A percentile compares a stretch with the other conserved stretches of the same genome.
phyloP scores from a whole-genome alignment of 345 rosid genomes.

The Dimocarpus longan region DNA sequence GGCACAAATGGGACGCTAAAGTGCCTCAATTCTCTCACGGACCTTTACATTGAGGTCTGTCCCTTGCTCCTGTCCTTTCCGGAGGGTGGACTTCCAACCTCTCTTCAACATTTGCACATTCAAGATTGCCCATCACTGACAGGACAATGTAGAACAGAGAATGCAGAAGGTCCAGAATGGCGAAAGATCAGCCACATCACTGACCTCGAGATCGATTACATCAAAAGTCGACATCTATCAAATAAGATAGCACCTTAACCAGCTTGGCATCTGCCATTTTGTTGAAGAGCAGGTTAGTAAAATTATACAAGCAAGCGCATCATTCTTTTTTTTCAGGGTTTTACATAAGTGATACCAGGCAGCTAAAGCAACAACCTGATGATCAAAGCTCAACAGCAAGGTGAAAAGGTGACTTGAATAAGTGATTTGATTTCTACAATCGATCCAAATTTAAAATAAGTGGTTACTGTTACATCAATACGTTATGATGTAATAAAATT shows the following conservation, averaged over 20 bases:
- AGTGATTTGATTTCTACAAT: no score
- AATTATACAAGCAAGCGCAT: no score
- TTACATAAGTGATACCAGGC: neutral
- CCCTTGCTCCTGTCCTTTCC: slow-evolving; percentile 36
- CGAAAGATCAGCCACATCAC: slow-evolving; percentile 21
- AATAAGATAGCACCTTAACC: neutral
- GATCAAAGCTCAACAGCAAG: no score
- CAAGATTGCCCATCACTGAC: slow-evolving; percentile 15
- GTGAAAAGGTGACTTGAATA: no score
- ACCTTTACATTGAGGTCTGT: slow-evolving; percentile 34
- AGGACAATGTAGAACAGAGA: slow-evolving; percentile 7
- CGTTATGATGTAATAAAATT: no score
- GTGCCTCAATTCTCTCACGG: slow-evolving; percentile 28
- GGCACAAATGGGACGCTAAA: slow-evolving; percentile 23
- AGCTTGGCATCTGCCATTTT: neutral
- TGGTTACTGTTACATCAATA: no score
- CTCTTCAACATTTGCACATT: slow-evolving; percentile 29
- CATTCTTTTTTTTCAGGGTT: neutral
- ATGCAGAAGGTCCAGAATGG: slow-evolving; percentile 25
- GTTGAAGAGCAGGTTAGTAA: neutral
- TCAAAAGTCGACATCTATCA: neutral
- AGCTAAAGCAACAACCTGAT: neutral
- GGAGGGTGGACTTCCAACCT: slow-evolving; percentile 32
- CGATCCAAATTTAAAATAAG: no score
- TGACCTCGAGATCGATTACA: slow-evolving; percentile 23